Percentiles rank a stretch among this genome's conserved stretches.
phyloP scores from a whole-genome alignment of 768 basidiomycete species.

The Mycena metata region DNA sequence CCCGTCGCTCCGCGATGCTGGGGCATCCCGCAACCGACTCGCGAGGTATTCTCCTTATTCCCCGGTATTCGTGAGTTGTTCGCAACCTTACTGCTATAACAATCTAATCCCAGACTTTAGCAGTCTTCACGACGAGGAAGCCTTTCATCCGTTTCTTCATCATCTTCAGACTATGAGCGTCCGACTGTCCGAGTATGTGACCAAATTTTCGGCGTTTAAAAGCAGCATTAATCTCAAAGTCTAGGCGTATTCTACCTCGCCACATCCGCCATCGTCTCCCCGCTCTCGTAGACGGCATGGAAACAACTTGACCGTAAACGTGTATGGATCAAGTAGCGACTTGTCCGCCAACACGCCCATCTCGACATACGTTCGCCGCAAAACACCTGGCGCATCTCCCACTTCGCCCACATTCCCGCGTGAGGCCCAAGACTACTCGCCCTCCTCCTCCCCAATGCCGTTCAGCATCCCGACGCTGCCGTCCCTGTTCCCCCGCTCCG shows the following conservation, averaged over 20 bases:
- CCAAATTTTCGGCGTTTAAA: conserved; percentile 21
- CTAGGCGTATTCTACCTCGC: conserved; percentile 56
- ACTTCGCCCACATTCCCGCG: conserved; percentile 74
- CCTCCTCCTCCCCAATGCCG: conserved; percentile 58
- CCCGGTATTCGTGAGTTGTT: conserved; percentile 52
- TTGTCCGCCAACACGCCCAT: conserved; percentile 79
- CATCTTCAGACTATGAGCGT: conserved; percentile 53
- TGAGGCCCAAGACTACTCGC: conserved; percentile 56
- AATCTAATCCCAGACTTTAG: conserved; percentile 23
- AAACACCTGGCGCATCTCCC: conserved; percentile 81
- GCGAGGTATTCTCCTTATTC: conserved; percentile 67
- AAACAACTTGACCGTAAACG: conserved; percentile 61
- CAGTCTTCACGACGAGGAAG: conserved; percentile 64
- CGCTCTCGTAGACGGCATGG: conserved; percentile 58
- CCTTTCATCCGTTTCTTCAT: conserved; percentile 59
- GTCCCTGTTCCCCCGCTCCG: conserved; percentile 60
- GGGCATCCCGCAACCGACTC: conserved; percentile 51
- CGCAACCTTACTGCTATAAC: conserved; percentile 3
- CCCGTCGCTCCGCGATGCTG: conserved; percentile 58
- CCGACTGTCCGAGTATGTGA: conserved; percentile 51
- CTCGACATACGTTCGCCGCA: conserved; percentile 83
- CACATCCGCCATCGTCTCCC: conserved; percentile 56
- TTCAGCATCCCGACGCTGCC: conserved; percentile 78
- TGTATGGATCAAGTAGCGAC: conserved; percentile 65
- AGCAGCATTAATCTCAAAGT: conserved; percentile 22